Evolutionary conservation across 257 asterid genomes (phyloP), one percentile per base, ranked within the genome.

Genomic region (Voacanga thouarsii): DNA sequence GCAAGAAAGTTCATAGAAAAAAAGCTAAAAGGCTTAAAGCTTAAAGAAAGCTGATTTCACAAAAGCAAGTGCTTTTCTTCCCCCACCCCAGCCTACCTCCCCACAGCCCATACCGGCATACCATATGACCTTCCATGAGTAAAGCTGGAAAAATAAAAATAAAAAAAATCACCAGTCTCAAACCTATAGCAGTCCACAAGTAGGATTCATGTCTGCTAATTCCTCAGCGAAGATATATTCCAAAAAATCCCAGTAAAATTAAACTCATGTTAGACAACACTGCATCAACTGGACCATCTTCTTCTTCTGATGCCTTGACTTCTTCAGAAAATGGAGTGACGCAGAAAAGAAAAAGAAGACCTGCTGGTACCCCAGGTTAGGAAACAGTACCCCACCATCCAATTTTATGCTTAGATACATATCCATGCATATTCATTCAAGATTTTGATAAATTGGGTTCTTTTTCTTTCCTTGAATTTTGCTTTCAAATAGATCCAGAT

Each of bases 301-400:
- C 84, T 78, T 77, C 82, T 68, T 82, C 87, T 74, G 83, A 80
- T 44, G 79, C 63, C 49, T 78, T 85, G 73, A 47, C 83, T 72
- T 75, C 69, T 30, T 76, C 80, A 59, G 78, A 60, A 28, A 79
- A 82, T 82, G 86, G 79, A 28, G 76, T 76, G 23, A 72, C 73
- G 21, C 45, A 67, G 12, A 85, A 85, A 76, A 83, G 82, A 76
- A 85, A 83, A 74, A 59, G 89, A 80, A 80, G 78, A 16, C 89
- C 89, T 7, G 87, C 87, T 19, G 89, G 89, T 67, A 85, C 89
- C 49, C 89, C 89, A 80, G 89, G 89, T 85, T 10, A 12, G 47
- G 9, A 12, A 65, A 24, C 0, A 43, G 19, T 16, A 33, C 72
- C 72, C 72, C 72, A 67, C 72, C 51, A 19, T 19, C 21, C 12